Evolutionary conservation across 768 basidiomycete genomes (phyloP).

Genomic region (Lactarius sanguifluus): DNA sequence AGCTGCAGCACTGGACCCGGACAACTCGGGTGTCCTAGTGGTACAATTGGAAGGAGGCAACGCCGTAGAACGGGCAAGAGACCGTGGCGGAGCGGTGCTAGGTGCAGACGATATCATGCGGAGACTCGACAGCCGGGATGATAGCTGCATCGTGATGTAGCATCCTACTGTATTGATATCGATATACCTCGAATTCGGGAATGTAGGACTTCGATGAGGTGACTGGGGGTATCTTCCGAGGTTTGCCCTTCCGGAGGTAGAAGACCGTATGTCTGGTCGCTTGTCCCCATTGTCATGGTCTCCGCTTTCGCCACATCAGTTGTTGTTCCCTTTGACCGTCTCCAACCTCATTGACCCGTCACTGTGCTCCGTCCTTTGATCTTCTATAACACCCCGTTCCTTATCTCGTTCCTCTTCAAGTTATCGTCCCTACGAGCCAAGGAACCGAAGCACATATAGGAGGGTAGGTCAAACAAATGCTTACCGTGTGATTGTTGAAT

Average conservation of each 20-base stretch:
- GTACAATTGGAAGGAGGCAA: conserved; percentile 59
- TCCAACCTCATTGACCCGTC: too few species aligned
- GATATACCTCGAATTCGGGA: not conserved
- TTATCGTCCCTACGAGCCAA: not conserved
- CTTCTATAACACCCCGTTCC: not conserved
- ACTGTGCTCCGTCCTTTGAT: not conserved
- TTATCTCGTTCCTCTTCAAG: not conserved
- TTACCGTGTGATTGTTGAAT: conserved; percentile 55
- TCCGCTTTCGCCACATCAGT: not conserved
- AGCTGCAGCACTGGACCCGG: conserved; percentile 69
- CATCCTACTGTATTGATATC: not conserved
- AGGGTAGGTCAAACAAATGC: not conserved
- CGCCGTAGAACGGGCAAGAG: conserved; percentile 26
- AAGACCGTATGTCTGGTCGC: not conserved
- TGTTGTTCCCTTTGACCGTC: too few species aligned
- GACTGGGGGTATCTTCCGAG: not conserved
- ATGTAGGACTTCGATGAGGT: not conserved
- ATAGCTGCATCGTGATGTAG: conserved; percentile 71
- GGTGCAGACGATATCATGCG: conserved; percentile 58
- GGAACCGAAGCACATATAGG: not conserved
- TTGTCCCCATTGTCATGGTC: not conserved
- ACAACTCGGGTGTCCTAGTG: conserved; percentile 82
- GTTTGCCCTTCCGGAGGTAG: not conserved
- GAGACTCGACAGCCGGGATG: conserved; percentile 49
- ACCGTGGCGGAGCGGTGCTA: conserved; percentile 41